Conservation (phyloP, 1,139 yeast species). For the Geotrichum cucujoidarum region DNA sequence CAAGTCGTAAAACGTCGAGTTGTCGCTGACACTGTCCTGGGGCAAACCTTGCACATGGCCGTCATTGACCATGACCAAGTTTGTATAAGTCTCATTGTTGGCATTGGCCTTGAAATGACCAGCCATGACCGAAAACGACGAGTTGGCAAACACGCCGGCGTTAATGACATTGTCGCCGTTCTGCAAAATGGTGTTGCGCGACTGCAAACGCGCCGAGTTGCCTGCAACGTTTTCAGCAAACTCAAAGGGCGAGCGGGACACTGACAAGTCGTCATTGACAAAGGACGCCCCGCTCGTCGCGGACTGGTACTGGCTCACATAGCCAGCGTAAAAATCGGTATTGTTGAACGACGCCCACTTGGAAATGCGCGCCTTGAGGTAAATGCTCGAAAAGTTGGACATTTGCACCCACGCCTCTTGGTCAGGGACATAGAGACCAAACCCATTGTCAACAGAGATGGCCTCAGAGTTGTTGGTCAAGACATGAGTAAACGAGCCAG, state of each 20-base stretch:
- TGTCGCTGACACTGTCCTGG: conserved; percentile 32
- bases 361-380: conserved; percentile 26
- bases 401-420: conserved; percentile 29
- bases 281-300: conserved; percentile 29
- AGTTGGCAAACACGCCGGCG: conserved; percentile 44
- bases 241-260: conserved; percentile 31
- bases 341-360: conserved; percentile 15
- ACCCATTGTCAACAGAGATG: conserved; percentile 16
- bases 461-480: conserved; percentile 19
- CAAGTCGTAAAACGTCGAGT: conserved; percentile 41
- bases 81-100: conserved; percentile 28
- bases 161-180: conserved; percentile 25
- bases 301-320: conserved; percentile 24
- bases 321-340: conserved; percentile 26
- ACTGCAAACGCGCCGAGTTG: neutral
- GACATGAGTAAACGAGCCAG: conserved; percentile 29
- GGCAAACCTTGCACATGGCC: conserved; percentile 37
- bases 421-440: conserved; percentile 30
- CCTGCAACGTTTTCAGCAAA: conserved; percentile 32
- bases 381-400: conserved; percentile 21
- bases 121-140: conserved; percentile 51
- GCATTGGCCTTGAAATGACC: conserved; percentile 41
- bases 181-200: conserved; percentile 17
- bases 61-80: conserved; percentile 39
- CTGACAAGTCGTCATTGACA: conserved; percentile 25